Conservation (phyloP, 2,329 filamentous ascomycete species). For the Magnaporthiopsis poae region DNA sequence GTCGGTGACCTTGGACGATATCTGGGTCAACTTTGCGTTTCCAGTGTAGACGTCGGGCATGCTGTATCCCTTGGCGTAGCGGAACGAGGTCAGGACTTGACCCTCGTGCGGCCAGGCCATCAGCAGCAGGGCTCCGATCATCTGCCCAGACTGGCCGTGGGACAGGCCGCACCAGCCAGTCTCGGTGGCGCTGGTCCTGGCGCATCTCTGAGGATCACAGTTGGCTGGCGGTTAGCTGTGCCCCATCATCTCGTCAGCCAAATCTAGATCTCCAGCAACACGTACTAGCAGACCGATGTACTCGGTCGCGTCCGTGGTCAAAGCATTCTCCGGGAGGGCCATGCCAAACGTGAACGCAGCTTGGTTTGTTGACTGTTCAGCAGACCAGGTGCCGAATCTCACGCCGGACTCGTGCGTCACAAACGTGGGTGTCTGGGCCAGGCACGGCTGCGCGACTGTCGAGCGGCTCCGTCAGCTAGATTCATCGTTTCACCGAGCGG, state of each 20-base stretch:
- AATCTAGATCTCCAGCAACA: background rate
- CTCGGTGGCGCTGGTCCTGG: slow-evolving; percentile 31
- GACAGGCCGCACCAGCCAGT: slow-evolving; percentile 51
- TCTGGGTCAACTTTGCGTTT: slow-evolving; percentile 50
- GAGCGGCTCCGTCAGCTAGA: background rate
- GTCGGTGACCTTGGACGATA: slow-evolving; percentile 46
- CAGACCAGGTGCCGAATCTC: slow-evolving; percentile 12
- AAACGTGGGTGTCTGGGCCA: slow-evolving; percentile 8
- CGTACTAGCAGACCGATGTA: slow-evolving; percentile 51
- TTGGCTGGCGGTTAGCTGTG: background rate
- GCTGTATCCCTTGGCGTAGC: slow-evolving; percentile 48
- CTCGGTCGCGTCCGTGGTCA: slow-evolving; percentile 39
- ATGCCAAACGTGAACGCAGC: slow-evolving; percentile 35
- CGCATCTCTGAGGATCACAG: slow-evolving; percentile 30
- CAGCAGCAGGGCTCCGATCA: slow-evolving; percentile 49
- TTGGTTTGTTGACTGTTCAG: background rate
- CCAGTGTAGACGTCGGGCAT: slow-evolving; percentile 51
- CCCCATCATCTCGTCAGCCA: too few relatives aligned
- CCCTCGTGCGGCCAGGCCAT: slow-evolving; percentile 46
- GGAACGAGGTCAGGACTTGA: slow-evolving; percentile 47
- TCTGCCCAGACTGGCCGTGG: slow-evolving; percentile 36
- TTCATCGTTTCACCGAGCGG: background rate
- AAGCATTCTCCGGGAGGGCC: slow-evolving; percentile 39
- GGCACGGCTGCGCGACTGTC: slow-evolving; percentile 6
- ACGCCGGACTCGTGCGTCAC: slow-evolving; percentile 12